These are phyloP conservation scores for Cucumis hystrix DNA, from an alignment of 306 rosid genomes.

Conservation along the genomic window DNA sequence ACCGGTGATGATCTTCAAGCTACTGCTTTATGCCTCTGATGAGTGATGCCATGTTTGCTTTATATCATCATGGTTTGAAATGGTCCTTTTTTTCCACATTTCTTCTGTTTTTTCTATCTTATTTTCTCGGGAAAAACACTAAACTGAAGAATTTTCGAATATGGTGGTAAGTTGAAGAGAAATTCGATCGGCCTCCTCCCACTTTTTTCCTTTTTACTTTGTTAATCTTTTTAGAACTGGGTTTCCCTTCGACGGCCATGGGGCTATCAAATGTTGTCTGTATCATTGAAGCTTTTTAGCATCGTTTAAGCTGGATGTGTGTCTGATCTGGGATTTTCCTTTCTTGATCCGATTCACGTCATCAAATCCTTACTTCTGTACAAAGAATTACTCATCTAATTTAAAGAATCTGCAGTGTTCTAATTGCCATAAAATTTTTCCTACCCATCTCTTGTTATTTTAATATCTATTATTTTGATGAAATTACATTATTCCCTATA, in stretches of 20 bases:
- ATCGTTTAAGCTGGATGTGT: conserved; percentile 24
- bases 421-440: background rate
- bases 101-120: conserved; percentile 5
- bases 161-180: conserved; percentile 20
- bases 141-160: background rate
- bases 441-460: background rate
- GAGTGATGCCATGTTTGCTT: background rate
- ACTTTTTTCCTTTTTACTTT: background rate
- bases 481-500: background rate
- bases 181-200: background rate
- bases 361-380: conserved; percentile 7
- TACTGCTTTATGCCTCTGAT: conserved; percentile 58
- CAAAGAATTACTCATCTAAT: conserved; percentile 6
- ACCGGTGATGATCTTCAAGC: conserved; percentile 33
- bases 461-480: background rate
- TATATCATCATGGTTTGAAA: conserved; percentile 6
- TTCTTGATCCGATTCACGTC: conserved; percentile 24
- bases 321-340: conserved; percentile 19
- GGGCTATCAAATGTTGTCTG: conserved; percentile 17
- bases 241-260: background rate
- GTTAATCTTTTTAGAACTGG: background rate
- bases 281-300: conserved; percentile 20
- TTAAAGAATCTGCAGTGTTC: background rate
- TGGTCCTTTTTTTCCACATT: conserved; percentile 8
- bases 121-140: conserved; percentile 24